A percentile compares a stretch with the other conserved stretches of the same genome.
Conservation (phyloP, 176 grass and related monocot genomes). For the Phoenix roebelenii region DNA sequence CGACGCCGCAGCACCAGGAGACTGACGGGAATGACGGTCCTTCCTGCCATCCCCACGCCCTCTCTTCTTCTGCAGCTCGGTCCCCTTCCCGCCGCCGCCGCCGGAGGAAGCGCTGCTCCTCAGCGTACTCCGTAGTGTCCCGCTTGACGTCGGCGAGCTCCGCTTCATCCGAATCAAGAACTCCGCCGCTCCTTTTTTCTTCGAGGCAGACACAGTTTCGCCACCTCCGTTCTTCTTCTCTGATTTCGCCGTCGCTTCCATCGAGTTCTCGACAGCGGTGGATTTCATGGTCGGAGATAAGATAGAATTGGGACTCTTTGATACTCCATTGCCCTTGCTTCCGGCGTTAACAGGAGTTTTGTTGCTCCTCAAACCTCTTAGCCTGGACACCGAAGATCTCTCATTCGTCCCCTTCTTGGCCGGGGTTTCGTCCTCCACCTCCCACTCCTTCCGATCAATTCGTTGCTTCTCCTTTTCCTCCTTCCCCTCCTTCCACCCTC, state of each 20-base stretch:
- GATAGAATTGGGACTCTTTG: slow-evolving; percentile 15
- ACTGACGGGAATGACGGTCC: slow-evolving; percentile 27
- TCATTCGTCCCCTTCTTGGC: slow-evolving; percentile 23
- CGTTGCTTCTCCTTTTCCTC: slow-evolving; percentile 6
- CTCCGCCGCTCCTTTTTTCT: slow-evolving; percentile 60
- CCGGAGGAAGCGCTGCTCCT: slow-evolving; percentile 24
- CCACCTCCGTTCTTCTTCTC: slow-evolving; percentile 38
- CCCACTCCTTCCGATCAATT: slow-evolving; percentile 23
- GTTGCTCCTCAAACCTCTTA: slow-evolving; percentile 39
- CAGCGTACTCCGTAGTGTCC: slow-evolving; percentile 27
- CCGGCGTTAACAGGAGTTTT: slow-evolving; percentile 21
- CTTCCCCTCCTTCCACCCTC: background rate
- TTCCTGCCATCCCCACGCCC: slow-evolving; percentile 36
- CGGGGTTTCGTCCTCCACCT: slow-evolving; percentile 3
- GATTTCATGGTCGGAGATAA: slow-evolving; percentile 23
- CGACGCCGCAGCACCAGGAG: background rate
- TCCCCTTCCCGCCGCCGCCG: background rate
- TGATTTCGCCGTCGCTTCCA: slow-evolving; percentile 26
- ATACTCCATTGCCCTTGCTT: background rate
- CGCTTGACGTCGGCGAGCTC: slow-evolving; percentile 24
- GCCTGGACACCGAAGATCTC: background rate
- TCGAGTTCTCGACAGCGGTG: slow-evolving; percentile 11
- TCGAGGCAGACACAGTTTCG: background rate
- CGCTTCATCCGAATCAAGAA: slow-evolving; percentile 83
- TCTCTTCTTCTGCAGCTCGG: slow-evolving; percentile 40